Percentiles rank a stretch among this genome's conserved stretches.
These are phyloP conservation scores for Cicer chorassanicum DNA, from an alignment of 306 rosid species.

Conservation along the genomic window DNA sequence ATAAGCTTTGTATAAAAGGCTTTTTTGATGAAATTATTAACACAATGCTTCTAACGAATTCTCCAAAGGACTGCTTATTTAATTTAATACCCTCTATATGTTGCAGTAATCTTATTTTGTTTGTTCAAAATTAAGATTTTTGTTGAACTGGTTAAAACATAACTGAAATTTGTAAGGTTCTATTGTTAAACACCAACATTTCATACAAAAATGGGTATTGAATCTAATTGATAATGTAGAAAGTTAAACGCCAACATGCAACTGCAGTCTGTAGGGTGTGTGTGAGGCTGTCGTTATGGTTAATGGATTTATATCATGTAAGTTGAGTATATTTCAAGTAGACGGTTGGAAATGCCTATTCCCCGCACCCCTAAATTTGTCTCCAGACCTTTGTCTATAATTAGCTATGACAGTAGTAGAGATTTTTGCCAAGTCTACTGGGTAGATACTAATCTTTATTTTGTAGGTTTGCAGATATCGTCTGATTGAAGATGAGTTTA, in stretches of 20 bases:
- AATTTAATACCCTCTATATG: not conserved
- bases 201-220: not conserved
- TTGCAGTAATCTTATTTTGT: not conserved
- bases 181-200: not conserved
- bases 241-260: not conserved
- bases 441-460: constrained; percentile 39
- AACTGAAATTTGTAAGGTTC: not conserved
- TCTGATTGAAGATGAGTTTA: constrained; percentile 76
- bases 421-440: constrained; percentile 32
- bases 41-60: not conserved
- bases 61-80: not conserved
- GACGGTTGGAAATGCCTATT: constrained; percentile 4
- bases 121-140: constrained; percentile 6
- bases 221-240: constrained; percentile 1
- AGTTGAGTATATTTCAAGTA: constrained; percentile 25
- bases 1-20: not conserved
- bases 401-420: constrained; percentile 12
- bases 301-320: constrained; percentile 8
- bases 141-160: not conserved
- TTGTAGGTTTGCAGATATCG: constrained; percentile 95
- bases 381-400: constrained; percentile 25
- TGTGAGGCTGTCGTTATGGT: not conserved
- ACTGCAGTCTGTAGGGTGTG: not conserved
- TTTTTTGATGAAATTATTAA: not conserved
- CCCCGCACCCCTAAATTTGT: not conserved